Evolutionary conservation across 768 basidiomycete genomes (phyloP).

Genomic region (Cyclocybe aegerita): DNA sequence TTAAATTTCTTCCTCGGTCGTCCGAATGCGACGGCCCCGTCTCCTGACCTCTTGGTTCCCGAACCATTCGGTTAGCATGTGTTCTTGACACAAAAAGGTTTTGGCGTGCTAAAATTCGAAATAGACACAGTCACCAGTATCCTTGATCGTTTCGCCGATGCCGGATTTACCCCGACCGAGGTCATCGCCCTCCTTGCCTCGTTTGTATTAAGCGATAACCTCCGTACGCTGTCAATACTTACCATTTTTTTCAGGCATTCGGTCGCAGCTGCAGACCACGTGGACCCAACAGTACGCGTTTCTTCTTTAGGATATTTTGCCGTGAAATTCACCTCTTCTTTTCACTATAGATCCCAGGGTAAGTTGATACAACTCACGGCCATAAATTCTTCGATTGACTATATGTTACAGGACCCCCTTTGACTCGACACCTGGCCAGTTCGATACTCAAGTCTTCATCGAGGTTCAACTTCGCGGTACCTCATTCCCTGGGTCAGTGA

Average conservation of each 20-base stretch:
- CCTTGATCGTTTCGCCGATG: conserved; percentile 32
- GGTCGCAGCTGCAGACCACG: conserved; percentile 24
- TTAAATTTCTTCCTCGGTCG: conserved; percentile 40
- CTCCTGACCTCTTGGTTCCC: conserved; percentile 22
- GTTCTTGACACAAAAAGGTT: neutral
- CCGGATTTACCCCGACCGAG: conserved; percentile 33
- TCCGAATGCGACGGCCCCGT: conserved; percentile 28
- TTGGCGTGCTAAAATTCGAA: neutral
- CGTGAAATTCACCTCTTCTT: no score
- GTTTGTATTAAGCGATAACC: neutral
- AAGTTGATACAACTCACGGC: conserved; percentile 12
- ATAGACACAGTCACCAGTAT: conserved; percentile 29
- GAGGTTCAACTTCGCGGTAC: conserved; percentile 46
- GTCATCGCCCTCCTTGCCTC: conserved; percentile 38
- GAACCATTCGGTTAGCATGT: conserved; percentile 13
- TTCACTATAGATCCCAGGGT: neutral
- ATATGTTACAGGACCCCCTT: conserved; percentile 33
- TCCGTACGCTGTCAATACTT: neutral
- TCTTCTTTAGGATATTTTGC: no score
- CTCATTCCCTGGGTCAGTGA: conserved; percentile 35
- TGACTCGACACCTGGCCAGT: conserved; percentile 27
- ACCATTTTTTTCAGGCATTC: conserved; percentile 13
- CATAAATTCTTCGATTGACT: conserved; percentile 8
- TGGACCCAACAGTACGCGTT: conserved; percentile 18
- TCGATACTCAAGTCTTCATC: conserved; percentile 37